Evolutionary conservation across 768 basidiomycete species (phyloP), one percentile per base, ranked within the genome.

Genomic region (Mycena haematopus): DNA sequence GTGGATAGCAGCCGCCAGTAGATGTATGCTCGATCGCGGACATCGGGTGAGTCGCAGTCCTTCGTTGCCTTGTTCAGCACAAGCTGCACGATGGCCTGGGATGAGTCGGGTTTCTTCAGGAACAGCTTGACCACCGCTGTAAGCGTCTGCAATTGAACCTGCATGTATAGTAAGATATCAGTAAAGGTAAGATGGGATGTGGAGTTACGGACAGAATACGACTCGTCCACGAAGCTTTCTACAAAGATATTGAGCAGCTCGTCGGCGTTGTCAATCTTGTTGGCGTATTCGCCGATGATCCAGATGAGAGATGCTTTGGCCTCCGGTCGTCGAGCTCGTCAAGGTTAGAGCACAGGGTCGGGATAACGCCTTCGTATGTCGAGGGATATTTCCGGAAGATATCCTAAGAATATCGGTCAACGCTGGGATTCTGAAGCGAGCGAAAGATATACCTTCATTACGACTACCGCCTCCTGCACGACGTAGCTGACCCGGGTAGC

Each of bases 241-340:
- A 99, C 91, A 74, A 97, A 98, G 52, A 91, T 90, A 11, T 86
- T 84, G 67, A 99, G 80, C 25, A 99, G 81, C 70, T 98, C 96
- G 73, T 93, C 94, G 2, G 96, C 96, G 65, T 99, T 99, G 68
- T 96, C 94, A 65, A 99, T 98, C 78, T 96, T 96, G 75, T 91
- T 93, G 7, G 96, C 95, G 69, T 99, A 99, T 78, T 99, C 96
- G 57, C 97, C 97, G 68, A 99, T 95, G 69, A 99, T 99, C 97
- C 97, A 99, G 74, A 99, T 98, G 52, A 99, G 81, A 2, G 96
- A 96, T 0, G 96, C 93, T 72, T 98, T 98, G 0, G 97, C 97
- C 73, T 99, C 97, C 9, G 97, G 97, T 99, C 97, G 70, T 99
- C 97, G 31, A 99, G 80, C 70, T 97, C 96, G 63, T 99, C 97